These are phyloP conservation scores for Fomes fomentarius DNA, from an alignment of 1,284 basidiomycete genomes.

Conservation along the genomic window DNA sequence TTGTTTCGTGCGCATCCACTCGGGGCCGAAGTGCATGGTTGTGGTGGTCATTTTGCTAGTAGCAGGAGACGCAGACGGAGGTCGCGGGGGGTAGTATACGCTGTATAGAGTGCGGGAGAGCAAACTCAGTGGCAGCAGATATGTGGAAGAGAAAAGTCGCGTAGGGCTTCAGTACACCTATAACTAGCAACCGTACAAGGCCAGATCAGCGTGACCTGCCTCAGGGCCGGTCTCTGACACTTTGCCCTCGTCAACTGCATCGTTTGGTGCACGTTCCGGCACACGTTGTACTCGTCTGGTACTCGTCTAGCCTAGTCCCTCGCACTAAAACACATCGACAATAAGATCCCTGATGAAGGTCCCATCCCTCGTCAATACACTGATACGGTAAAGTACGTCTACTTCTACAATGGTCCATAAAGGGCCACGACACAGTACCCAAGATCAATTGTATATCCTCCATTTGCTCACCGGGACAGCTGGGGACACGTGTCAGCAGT, in stretches of 20 bases:
- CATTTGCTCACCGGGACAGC: slow-evolving; percentile 64
- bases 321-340: not conserved
- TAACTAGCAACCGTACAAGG: slow-evolving; percentile 9
- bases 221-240: slow-evolving; percentile 31
- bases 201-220: slow-evolving; percentile 28
- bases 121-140: slow-evolving; percentile 21
- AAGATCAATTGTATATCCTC: slow-evolving; percentile 45
- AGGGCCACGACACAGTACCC: not conserved
- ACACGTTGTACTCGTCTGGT: too few species aligned
- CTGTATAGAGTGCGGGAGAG: slow-evolving; percentile 20
- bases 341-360: not conserved
- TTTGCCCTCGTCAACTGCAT: slow-evolving; percentile 7
- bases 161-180: slow-evolving; percentile 14
- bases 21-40: slow-evolving; percentile 85
- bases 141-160: slow-evolving; percentile 30
- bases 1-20: slow-evolving; percentile 88
- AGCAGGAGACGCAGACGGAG: slow-evolving; percentile 8
- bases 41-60: slow-evolving; percentile 62
- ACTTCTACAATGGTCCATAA: slow-evolving; percentile 20
- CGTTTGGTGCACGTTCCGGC: slow-evolving; percentile 17
- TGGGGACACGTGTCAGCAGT: slow-evolving; percentile 30
- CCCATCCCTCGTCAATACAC: not conserved
- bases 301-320: too few species aligned
- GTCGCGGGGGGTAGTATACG: slow-evolving; percentile 8
- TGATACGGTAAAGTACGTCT: slow-evolving; percentile 18